Conservation (phyloP, 768 basidiomycete species). For the Pholiota microspora region DNA sequence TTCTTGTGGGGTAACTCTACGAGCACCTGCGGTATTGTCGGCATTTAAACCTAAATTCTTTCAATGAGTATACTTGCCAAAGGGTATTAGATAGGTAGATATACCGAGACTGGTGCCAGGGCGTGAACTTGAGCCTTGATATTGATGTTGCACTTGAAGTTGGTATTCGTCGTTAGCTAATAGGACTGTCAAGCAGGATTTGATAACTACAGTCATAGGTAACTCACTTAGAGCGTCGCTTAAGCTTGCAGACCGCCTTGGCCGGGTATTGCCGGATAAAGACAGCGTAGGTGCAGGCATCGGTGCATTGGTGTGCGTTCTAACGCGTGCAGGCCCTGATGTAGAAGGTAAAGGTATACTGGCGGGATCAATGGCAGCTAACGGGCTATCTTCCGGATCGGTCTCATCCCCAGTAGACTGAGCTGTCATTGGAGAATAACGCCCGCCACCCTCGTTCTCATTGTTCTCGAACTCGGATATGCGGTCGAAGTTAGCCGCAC, state of each 20-base stretch:
- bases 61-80: not conserved
- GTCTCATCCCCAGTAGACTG: constrained; percentile 27
- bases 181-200: not conserved
- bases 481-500: constrained; percentile 39
- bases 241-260: constrained; percentile 74
- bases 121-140: constrained; percentile 30
- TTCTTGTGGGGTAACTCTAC: constrained; percentile 37
- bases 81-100: not conserved
- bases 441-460: constrained; percentile 34
- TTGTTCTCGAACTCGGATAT: constrained; percentile 41
- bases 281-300: constrained; percentile 18
- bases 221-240: constrained; percentile 58
- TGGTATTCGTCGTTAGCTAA: constrained; percentile 39
- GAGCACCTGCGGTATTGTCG: constrained; percentile 30
- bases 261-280: constrained; percentile 49
- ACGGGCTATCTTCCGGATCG: constrained; percentile 32
- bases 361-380: constrained; percentile 25
- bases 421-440: constrained; percentile 18
- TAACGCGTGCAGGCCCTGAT: constrained; percentile 3
- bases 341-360: constrained; percentile 16
- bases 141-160: constrained; percentile 35
- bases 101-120: constrained; percentile 36
- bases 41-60: constrained; percentile 22
- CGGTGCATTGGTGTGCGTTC: constrained; percentile 13
- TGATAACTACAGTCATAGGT: constrained; percentile 11